phyloP scores from a whole-genome alignment of 208 protist genomes.

The Leishmania amazonensis region DNA sequence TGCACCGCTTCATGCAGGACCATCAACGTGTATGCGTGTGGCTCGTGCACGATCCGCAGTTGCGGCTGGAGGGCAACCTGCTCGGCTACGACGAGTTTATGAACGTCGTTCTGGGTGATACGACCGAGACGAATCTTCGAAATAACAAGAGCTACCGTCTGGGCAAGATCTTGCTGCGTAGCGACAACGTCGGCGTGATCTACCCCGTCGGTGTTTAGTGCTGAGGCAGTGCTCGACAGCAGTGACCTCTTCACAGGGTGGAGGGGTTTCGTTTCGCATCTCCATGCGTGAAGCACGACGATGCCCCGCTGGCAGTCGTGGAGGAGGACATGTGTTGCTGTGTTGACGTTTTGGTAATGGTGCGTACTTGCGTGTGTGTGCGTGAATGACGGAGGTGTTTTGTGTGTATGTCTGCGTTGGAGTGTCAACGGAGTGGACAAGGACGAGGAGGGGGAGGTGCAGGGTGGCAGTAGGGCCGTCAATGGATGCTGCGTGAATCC shows the following conservation, averaged over 20 bases:
- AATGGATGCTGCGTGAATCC: neutral
- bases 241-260: neutral
- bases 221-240: neutral
- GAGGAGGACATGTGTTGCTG: neutral
- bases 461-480: no score
- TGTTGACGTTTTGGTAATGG: neutral
- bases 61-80: constrained; percentile 80
- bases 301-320: neutral
- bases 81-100: constrained; percentile 95
- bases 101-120: constrained; percentile 93
- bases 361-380: neutral
- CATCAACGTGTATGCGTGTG: constrained; percentile 82
- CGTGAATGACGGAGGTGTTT: neutral
- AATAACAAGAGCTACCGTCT: constrained; percentile 57
- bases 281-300: neutral
- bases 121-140: constrained; percentile 85
- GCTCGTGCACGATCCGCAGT: constrained; percentile 84
- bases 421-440: neutral
- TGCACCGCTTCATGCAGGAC: constrained; percentile 80
- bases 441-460: neutral
- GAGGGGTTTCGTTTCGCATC: neutral
- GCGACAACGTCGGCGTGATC: constrained; percentile 92
- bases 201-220: constrained; percentile 83
- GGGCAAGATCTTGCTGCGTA: constrained; percentile 92
- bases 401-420: neutral